Evolutionary conservation across 306 rosid genomes (phyloP).

Genomic region (Arachis stenosperma): DNA sequence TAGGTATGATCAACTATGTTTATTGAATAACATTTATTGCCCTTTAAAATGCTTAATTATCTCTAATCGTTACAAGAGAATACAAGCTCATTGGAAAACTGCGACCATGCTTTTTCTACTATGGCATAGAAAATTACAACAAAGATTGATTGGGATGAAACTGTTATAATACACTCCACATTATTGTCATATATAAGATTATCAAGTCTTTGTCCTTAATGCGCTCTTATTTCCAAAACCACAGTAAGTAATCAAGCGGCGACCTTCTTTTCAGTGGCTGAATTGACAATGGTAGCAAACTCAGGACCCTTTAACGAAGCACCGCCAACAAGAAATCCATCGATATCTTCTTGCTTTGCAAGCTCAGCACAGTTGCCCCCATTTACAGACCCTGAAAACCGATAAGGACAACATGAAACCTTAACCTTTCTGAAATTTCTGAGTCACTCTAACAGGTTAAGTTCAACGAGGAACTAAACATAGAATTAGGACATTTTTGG

Average conservation of each 20-base stretch:
- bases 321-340: conserved; percentile 98
- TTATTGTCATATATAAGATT: conserved; percentile 34
- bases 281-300: conserved; percentile 81
- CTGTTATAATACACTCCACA: conserved; percentile 27
- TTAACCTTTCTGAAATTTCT: conserved; percentile 5
- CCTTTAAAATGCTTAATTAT: conserved; percentile 37
- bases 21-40: conserved; percentile 42
- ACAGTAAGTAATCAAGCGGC: conserved; percentile 61
- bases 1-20: conserved; percentile 21
- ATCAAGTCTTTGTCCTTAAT: conserved; percentile 28
- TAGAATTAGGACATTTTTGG: neutral
- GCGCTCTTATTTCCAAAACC: conserved; percentile 44
- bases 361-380: conserved; percentile 91
- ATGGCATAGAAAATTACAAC: conserved; percentile 25
- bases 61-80: conserved; percentile 37
- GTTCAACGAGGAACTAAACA: conserved; percentile 26
- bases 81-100: conserved; percentile 49
- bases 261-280: conserved; percentile 92
- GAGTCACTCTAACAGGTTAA: conserved; percentile 17
- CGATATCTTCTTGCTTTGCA: conserved; percentile 94
- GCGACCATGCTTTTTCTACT: conserved; percentile 34
- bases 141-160: conserved; percentile 39
- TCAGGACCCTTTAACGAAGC: conserved; percentile 99
- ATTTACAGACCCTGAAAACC: conserved; percentile 82
- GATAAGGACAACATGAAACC: conserved; percentile 2